These are phyloP conservation scores for Boletus rubescentipes DNA, from an alignment of 768 basidiomycete genomes.

Conservation along the genomic window DNA sequence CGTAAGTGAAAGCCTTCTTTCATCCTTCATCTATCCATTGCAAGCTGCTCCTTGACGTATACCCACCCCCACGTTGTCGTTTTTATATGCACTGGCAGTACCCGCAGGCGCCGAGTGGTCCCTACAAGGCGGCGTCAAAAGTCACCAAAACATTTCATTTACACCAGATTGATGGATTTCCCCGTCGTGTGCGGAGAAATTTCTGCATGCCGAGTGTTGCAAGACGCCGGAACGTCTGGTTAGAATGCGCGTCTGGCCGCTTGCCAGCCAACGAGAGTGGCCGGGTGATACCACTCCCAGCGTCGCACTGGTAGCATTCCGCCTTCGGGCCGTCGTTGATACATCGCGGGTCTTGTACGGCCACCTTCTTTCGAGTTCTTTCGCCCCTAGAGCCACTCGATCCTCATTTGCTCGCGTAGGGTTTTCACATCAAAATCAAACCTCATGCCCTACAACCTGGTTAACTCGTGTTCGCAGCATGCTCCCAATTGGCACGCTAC, in stretches of 20 bases:
- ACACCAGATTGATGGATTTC: conserved; percentile 1
- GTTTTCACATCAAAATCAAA: conserved; percentile 34
- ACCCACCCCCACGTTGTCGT: conserved; percentile 18
- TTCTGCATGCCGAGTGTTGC: conserved; percentile 4
- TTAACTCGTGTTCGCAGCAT: conserved; percentile 37
- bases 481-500: conserved; percentile 28
- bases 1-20: conserved; percentile 8
- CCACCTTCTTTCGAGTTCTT: conserved; percentile 21
- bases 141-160: conserved; percentile 11
- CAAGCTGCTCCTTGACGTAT: conserved; percentile 24
- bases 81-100: background rate
- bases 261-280: background rate
- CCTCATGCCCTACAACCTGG: conserved; percentile 39
- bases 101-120: conserved; percentile 2
- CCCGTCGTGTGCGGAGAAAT: conserved; percentile 6
- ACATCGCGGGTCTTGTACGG: conserved; percentile 20
- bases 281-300: background rate
- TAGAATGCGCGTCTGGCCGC: conserved; percentile 8
- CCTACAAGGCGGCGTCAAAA: background rate
- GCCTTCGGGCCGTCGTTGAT: conserved; percentile 15
- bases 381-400: conserved; percentile 36
- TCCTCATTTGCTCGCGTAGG: conserved; percentile 37
- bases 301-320: background rate
- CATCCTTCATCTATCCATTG: conserved; percentile 3
- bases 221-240: conserved; percentile 9